These are phyloP conservation scores for Cystobasidium slooffiae DNA, from an alignment of 1,284 basidiomycete species.

Conservation along the genomic window DNA sequence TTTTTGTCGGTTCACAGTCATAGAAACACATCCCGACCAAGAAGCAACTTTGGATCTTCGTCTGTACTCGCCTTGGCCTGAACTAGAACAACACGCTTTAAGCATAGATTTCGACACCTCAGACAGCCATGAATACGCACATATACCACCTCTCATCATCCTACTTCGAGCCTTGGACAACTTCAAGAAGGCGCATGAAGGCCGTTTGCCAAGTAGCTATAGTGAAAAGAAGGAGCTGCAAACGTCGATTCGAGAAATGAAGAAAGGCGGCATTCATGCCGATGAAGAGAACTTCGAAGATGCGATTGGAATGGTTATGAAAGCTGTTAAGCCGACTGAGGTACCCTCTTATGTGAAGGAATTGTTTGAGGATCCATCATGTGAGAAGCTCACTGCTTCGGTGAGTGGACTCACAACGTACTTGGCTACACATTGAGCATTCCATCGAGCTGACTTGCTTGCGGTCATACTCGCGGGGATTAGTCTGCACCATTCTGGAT, in stretches of 20 bases:
- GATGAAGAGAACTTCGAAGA: conserved; percentile 98
- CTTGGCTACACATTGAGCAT: background rate
- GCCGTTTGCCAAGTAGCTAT: conserved; percentile 66
- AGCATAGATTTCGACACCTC: conserved; percentile 72
- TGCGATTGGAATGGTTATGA: conserved; percentile 64
- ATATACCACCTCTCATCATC: conserved; percentile 84
- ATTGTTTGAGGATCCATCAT: conserved; percentile 69
- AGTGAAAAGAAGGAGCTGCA: conserved; percentile 82
- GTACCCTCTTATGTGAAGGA: conserved; percentile 69
- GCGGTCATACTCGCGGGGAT: background rate
- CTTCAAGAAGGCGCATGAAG: conserved; percentile 64
- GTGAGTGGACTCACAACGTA: conserved; percentile 52
- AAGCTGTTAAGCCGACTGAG: conserved; percentile 67
- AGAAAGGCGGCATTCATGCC: conserved; percentile 61
- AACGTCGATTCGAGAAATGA: conserved; percentile 64
- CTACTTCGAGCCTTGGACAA: conserved; percentile 84
- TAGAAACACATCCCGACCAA: conserved; percentile 79
- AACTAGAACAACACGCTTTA: conserved; percentile 72
- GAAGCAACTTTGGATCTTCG: conserved; percentile 81
- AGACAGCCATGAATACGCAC: conserved; percentile 82
- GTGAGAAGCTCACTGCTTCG: conserved; percentile 57
- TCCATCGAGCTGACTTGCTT: background rate
- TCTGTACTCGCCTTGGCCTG: conserved; percentile 85
- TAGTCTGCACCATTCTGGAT: conserved; percentile 76
- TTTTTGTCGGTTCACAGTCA: conserved; percentile 63